Evolutionary conservation across 1,284 basidiomycete species (phyloP), one percentile per base, ranked within the genome.

Genomic region (Melampsora larici-populina): DNA sequence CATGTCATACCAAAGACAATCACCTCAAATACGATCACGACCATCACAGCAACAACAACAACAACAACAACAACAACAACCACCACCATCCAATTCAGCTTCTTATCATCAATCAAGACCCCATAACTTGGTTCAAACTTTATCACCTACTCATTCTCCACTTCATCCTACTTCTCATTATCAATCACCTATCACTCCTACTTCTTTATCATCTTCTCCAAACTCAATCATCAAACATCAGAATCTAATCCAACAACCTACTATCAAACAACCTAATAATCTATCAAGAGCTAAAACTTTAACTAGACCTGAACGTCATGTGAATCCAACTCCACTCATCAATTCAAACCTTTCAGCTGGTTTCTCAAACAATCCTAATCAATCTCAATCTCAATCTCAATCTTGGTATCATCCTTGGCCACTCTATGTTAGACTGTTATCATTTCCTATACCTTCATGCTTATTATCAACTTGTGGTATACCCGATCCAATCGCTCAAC

Each of bases 301-400:
- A 81, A 98, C 93, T 72, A 89, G 94, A 75, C 97, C 96, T 81
- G 96, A 99, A 86, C 90, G 96, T 78, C 89, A 92, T 83, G 92
- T 97, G 78, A 93, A 93, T 13, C 92, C 94, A 55, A 91, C 92
- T 17, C 96, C 97, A 0, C 89, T 99, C 81, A 95, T 99, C 82
- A 95, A 93, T 78, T 90, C 82, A 90, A 1, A 86, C 87, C 36
- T 80, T 70, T 81, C 86, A 18, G 82, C 87, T 55, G 83, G 87
- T 77, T 81, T 87, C 86, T 11, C 81, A 84, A 21, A 62, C 40
- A 6, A 18, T 69, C 66, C 33, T 33, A 2, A 36, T 17, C 55
- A 48, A 36, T 31, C 4, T 36, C 29, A 24, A 33, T 31, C 21
- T 48, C 65, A 13, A 49, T 72, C 26, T 51, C 31, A 71, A 43